Conservation (phyloP, 768 basidiomycete species). For the Amanita muscaria region DNA sequence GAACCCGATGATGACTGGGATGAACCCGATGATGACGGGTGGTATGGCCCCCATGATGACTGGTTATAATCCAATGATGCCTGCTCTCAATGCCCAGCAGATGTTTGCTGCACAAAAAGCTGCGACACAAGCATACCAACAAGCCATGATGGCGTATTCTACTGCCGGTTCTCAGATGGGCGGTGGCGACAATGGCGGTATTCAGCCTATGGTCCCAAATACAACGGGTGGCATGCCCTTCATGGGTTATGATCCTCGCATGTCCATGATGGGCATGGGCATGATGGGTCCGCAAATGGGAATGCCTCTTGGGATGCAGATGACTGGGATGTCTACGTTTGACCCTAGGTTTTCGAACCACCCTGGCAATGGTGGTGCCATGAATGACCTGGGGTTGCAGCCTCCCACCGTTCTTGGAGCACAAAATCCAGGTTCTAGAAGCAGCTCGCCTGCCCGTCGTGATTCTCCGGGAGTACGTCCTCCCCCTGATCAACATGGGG, state of each 20-base stretch:
- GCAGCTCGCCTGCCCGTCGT: constrained; percentile 42
- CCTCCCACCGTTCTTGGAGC: constrained; percentile 27
- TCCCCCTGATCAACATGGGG: constrained; percentile 16
- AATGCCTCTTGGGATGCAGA: constrained; percentile 43
- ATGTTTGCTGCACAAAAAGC: constrained; percentile 84
- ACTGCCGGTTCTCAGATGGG: constrained; percentile 64
- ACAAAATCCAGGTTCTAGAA: constrained; percentile 30
- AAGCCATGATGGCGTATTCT: constrained; percentile 80
- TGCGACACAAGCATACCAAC: constrained; percentile 79
- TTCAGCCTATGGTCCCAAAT: constrained; percentile 39
- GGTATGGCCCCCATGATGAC: constrained; percentile 43
- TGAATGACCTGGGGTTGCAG: constrained; percentile 26
- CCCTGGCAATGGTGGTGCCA: constrained; percentile 13
- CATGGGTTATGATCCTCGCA: constrained; percentile 56
- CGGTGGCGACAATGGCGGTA: constrained; percentile 45
- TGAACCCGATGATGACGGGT: constrained; percentile 32
- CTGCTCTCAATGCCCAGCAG: constrained; percentile 59
- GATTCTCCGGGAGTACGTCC: constrained; percentile 41
- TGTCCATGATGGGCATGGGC: constrained; percentile 65
- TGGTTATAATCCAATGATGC: constrained; percentile 53
- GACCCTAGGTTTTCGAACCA: constrained; percentile 47
- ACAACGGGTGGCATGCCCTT: constrained; percentile 21
- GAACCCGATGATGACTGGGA: too few relatives aligned
- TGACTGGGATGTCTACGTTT: constrained; percentile 55
- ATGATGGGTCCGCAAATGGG: constrained; percentile 29